phyloP scores from a whole-genome alignment of 169 alveolate species.

The Ichthyophthirius multifiliis region DNA sequence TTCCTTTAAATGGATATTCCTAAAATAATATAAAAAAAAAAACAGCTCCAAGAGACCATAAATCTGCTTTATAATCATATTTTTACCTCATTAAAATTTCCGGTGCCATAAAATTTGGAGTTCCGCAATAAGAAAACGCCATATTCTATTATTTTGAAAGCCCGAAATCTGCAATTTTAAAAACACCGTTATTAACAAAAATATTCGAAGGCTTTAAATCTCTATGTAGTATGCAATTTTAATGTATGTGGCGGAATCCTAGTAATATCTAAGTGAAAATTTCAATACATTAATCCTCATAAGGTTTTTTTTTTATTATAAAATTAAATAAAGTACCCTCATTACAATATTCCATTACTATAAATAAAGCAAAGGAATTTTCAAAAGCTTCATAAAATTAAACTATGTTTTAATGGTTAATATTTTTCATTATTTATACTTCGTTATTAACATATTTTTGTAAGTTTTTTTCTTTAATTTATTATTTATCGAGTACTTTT shows the following conservation, averaged over 20 bases:
- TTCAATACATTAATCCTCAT: constrained; percentile 22
- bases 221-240: constrained; percentile 28
- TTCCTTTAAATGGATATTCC: constrained; percentile 30
- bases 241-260: constrained; percentile 24
- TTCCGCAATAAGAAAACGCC: constrained; percentile 24
- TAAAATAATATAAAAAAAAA: constrained; percentile 33
- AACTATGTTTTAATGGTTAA: constrained; percentile 52
- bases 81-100: constrained; percentile 24
- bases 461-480: constrained; percentile 6
- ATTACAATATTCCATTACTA: constrained; percentile 57
- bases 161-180: constrained; percentile 44
- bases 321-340: constrained; percentile 53
- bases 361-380: constrained; percentile 38
- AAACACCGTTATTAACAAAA: constrained; percentile 18
- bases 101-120: constrained; percentile 47
- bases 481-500: constrained; percentile 24
- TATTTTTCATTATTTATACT: constrained; percentile 43
- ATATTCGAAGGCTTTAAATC: constrained; percentile 41
- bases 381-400: constrained; percentile 51
- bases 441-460: constrained; percentile 20
- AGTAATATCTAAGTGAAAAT: constrained; percentile 2
- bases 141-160: constrained; percentile 10
- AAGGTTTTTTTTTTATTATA: constrained; percentile 41
- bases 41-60: constrained; percentile 49
- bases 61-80: constrained; percentile 36